Evolutionary conservation across 2,329 filamentous ascomycete genomes (phyloP).

Genomic region (Beauveria medogensis): DNA sequence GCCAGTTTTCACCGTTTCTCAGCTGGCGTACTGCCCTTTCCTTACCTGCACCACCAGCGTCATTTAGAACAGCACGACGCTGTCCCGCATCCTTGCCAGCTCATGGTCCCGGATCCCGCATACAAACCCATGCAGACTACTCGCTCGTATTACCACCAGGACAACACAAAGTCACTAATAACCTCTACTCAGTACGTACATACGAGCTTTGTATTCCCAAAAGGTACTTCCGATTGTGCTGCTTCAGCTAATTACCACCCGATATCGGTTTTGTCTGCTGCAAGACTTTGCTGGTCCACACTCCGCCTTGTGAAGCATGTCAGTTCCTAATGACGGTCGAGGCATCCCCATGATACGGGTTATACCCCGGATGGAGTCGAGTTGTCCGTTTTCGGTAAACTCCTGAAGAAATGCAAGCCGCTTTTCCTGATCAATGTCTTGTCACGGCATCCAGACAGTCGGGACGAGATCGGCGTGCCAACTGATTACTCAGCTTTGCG

Average conservation of each 20-base stretch:
- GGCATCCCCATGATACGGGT: neutral
- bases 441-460: slow-evolving; percentile 2
- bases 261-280: neutral
- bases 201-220: neutral
- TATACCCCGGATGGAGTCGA: neutral
- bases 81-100: slow-evolving; percentile 2
- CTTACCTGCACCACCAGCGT: neutral
- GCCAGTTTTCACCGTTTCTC: neutral
- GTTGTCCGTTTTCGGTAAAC: neutral
- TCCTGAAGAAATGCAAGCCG: neutral
- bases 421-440: neutral
- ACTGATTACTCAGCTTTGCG: neutral
- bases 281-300: neutral
- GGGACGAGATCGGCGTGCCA: slow-evolving; percentile 7
- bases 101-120: neutral
- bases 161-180: neutral
- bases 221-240: neutral
- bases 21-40: neutral
- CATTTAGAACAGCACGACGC: neutral
- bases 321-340: neutral
- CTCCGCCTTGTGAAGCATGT: neutral
- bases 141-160: neutral
- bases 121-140: neutral
- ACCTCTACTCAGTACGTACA: neutral
- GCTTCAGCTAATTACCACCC: neutral